A percentile compares a stretch with the other conserved stretches of the same genome.
phyloP scores from a whole-genome alignment of 345 rosid genomes.

The Noccaea caerulescens region DNA sequence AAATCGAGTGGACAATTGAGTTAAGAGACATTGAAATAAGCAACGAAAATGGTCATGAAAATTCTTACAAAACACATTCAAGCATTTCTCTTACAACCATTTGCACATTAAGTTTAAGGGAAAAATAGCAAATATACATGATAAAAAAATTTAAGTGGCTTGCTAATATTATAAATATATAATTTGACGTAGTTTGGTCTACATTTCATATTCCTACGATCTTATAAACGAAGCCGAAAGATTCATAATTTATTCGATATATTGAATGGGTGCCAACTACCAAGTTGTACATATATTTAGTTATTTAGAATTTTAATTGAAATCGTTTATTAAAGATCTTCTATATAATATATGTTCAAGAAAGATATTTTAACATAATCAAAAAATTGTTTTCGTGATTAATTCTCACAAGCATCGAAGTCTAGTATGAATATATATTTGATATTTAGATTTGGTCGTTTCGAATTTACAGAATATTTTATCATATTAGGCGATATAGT shows the following conservation, averaged over 20 bases:
- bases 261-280: neutral
- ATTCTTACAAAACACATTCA: too few species aligned
- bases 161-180: too few species aligned
- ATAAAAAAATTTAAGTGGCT: too few species aligned
- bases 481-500: too few species aligned
- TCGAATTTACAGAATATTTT: too few species aligned
- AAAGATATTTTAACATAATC: neutral
- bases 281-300: slow-evolving; percentile 8
- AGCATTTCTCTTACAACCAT: too few species aligned
- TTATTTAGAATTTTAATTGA: neutral
- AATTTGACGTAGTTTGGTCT: too few species aligned
- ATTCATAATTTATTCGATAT: slow-evolving; percentile 2
- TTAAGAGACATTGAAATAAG: too few species aligned
- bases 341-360: neutral
- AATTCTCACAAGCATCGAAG: slow-evolving; percentile 18
- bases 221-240: slow-evolving; percentile 14
- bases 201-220: neutral
- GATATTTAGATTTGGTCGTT: neutral
- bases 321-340: slow-evolving; percentile 16
- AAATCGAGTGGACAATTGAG: too few species aligned
- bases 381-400: slow-evolving; percentile 5
- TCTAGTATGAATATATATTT: neutral
- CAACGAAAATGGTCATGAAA: too few species aligned
- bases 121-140: too few species aligned
- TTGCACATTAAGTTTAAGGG: too few species aligned